These are phyloP conservation scores for Entonaema liquescens DNA, from an alignment of 495 filamentous ascomycete species.

Conservation along the genomic window DNA sequence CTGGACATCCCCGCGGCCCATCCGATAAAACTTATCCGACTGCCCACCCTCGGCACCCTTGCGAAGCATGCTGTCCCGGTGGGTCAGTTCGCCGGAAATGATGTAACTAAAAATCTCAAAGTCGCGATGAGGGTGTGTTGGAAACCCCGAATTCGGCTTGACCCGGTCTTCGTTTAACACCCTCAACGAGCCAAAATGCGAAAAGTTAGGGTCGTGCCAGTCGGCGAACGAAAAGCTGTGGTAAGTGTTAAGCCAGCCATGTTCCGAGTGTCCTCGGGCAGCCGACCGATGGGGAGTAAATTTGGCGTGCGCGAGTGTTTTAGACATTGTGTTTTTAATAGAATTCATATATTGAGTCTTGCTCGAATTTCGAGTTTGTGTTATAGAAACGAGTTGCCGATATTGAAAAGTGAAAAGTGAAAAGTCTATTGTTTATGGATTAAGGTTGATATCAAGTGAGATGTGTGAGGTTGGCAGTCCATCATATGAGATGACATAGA, in stretches of 20 bases:
- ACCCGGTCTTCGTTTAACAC: conserved; percentile 88
- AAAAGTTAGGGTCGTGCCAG: conserved; percentile 72
- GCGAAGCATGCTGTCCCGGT: conserved; percentile 77
- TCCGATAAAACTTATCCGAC: conserved; percentile 70
- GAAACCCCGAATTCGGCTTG: conserved; percentile 71
- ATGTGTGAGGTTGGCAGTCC: neutral
- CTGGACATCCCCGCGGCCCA: conserved; percentile 81
- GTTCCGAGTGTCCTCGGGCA: conserved; percentile 74
- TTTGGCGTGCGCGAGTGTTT: conserved; percentile 67
- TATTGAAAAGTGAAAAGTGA: conserved; percentile 13
- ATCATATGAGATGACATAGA: neutral
- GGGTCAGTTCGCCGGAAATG: conserved; percentile 78
- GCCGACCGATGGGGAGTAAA: conserved; percentile 68
- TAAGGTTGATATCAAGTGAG: no score
- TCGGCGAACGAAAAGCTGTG: conserved; percentile 83
- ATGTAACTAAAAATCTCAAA: conserved; percentile 89
- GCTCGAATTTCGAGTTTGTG: neutral
- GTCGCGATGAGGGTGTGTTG: conserved; percentile 81
- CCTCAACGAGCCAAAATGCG: conserved; percentile 73
- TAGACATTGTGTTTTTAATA: conserved; percentile 59
- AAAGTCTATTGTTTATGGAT: neutral
- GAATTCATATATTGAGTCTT: conserved; percentile 34
- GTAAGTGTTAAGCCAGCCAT: conserved; percentile 86
- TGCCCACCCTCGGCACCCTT: conserved; percentile 62
- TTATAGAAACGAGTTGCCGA: conserved; percentile 12